Evolutionary conservation across 2,329 filamentous ascomycete genomes (phyloP), one percentile per base, ranked within the genome.

Genomic region (Monosporascus sp.): DNA sequence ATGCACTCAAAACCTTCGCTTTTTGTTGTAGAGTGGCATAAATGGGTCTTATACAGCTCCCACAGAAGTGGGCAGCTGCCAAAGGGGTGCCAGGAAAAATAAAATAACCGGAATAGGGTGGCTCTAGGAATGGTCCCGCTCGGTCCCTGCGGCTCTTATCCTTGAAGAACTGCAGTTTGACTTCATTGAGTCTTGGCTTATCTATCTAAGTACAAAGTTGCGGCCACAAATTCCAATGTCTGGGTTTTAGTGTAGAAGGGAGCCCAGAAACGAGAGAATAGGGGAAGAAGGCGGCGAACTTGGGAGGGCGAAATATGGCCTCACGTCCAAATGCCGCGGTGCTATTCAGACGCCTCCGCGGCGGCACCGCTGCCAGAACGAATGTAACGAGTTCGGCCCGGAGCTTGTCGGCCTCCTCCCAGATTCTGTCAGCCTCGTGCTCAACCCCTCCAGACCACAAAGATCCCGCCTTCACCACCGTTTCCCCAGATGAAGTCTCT

Each of bases 401-500:
- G 52, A 53, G 37, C 48, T 59, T 62, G 51, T 59, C 57, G n/a
- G 45, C 11, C 18, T 45, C 55, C 20, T 20, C 44, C 46, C 35
- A 38, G 18, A 46, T 35, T 17, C 25, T 50, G 35, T 57, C 57
- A n/a, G 47, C 56, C 37, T 49, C 55, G 18, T 48, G 54, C 39
- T 57, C 67, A 48, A 50, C 65, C 9, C 54, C 56, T 24, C 47
- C 57, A 41, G 6, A 25, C 36, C 54, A 52, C 46, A 45, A 64
- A n/a, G 50, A 65, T 17, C 41, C 69, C 46, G 60, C 70, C 52
- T 78, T 74, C 63, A 85, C 87, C 48, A 91, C 89, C 52, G 89
- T 99, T 72, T 95, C 95, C 65, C 82, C 89, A 50, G 83, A 87
- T 60, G 93, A 99, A 76, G 84, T 99, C 59, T 89, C 88, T 18